These are phyloP conservation scores for Yamadazyma sp. DNA, from an alignment of 805 yeast genomes.

Conservation along the genomic window DNA sequence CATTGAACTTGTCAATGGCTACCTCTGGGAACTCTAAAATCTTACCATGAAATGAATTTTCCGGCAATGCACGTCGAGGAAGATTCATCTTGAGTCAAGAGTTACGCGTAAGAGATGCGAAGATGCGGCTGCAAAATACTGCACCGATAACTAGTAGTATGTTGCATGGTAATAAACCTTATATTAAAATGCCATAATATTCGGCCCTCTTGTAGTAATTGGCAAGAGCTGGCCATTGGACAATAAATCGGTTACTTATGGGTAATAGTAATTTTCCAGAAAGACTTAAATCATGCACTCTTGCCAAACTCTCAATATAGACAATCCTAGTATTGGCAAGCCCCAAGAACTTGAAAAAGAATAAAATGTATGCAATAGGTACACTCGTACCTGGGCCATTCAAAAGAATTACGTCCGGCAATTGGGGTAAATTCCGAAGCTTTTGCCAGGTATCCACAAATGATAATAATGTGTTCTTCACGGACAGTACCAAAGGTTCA, in stretches of 20 bases:
- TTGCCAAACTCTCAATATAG: slow-evolving; percentile 84
- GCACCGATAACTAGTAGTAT: not conserved
- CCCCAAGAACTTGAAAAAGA: slow-evolving; percentile 49
- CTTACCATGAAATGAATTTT: slow-evolving; percentile 35
- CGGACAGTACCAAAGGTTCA: slow-evolving; percentile 48
- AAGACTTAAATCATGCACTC: slow-evolving; percentile 72
- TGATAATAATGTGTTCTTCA: slow-evolving; percentile 45
- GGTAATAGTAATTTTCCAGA: slow-evolving; percentile 74
- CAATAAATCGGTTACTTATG: slow-evolving; percentile 73
- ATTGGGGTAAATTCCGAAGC: slow-evolving; percentile 26
- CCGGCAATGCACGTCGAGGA: slow-evolving; percentile 15
- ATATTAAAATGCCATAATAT: slow-evolving; percentile 76
- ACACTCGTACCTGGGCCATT: slow-evolving; percentile 88
- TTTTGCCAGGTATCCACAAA: slow-evolving; percentile 25
- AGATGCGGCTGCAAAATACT: slow-evolving; percentile 6
- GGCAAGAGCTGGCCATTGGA: slow-evolving; percentile 80
- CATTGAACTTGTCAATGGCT: slow-evolving; percentile 36
- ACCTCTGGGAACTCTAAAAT: slow-evolving; percentile 50
- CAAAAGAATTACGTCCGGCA: slow-evolving; percentile 48
- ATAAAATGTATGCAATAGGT: slow-evolving; percentile 60
- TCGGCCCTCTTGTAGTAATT: slow-evolving; percentile 58
- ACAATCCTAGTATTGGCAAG: slow-evolving; percentile 55
- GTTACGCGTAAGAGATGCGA: slow-evolving; percentile 13
- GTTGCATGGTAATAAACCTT: slow-evolving; percentile 6
- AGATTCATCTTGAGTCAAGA: not conserved